A percentile compares a stretch with the other conserved stretches of the same genome.
Evolutionary conservation across 2,329 filamentous ascomycete species (phyloP).

Genomic region (Didymellaceae sp.): DNA sequence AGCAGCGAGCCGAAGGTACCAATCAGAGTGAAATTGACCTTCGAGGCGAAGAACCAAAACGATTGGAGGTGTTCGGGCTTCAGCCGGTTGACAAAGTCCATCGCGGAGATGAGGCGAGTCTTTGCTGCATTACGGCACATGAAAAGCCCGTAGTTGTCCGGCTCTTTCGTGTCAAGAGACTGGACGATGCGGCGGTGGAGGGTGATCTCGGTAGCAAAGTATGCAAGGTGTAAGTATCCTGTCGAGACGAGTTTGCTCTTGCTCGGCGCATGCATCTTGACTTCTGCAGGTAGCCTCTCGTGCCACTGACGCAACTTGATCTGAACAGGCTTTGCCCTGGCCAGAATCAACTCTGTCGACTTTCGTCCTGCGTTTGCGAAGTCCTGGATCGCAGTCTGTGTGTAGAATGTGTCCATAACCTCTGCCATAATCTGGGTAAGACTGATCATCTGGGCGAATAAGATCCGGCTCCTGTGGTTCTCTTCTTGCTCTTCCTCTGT

Average conservation of each 20-base stretch:
- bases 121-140: conserved; percentile 95
- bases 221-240: conserved; percentile 82
- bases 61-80: conserved; percentile 84
- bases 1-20: conserved; percentile 91
- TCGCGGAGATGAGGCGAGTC: conserved; percentile 89
- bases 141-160: conserved; percentile 82
- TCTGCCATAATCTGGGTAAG: conserved; percentile 78
- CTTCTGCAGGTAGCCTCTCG: conserved; percentile 66
- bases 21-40: conserved; percentile 92
- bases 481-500: conserved; percentile 66
- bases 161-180: conserved; percentile 65
- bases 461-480: conserved; percentile 69
- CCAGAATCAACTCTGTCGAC: conserved; percentile 74
- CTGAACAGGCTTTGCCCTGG: conserved; percentile 80
- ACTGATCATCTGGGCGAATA: conserved; percentile 78
- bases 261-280: conserved; percentile 67
- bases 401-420: conserved; percentile 84
- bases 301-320: conserved; percentile 86
- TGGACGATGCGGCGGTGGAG: conserved; percentile 90
- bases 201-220: conserved; percentile 93
- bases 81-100: conserved; percentile 96
- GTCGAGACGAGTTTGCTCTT: conserved; percentile 53
- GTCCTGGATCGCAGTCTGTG: conserved; percentile 74
- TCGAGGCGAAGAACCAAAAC: conserved; percentile 91
- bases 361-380: conserved; percentile 71